phyloP scores from a whole-genome alignment of 1,284 basidiomycete species.

The Fomes fomentarius region DNA sequence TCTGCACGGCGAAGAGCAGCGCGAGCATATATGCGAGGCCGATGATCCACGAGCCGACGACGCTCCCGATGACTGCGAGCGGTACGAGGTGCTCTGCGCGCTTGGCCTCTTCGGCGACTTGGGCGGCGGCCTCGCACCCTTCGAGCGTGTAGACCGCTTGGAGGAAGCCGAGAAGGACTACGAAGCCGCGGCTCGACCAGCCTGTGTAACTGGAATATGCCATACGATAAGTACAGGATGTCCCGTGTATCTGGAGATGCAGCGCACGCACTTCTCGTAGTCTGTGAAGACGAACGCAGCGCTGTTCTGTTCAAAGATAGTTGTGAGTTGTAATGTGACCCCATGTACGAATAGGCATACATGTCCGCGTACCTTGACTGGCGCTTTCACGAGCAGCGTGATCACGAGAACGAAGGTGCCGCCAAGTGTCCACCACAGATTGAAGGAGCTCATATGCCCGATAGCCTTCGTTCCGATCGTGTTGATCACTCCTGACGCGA shows the following conservation, averaged over 20 bases:
- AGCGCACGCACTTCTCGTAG: conserved; percentile 50
- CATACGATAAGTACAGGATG: no score
- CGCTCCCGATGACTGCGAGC: conserved; percentile 56
- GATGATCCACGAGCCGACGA: conserved; percentile 60
- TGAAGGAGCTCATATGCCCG: conserved; percentile 57
- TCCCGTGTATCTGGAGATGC: neutral
- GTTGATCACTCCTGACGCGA: conserved; percentile 54
- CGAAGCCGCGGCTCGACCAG: conserved; percentile 56
- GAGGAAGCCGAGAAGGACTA: conserved; percentile 62
- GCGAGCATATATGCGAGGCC: conserved; percentile 63
- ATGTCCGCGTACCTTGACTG: conserved; percentile 46
- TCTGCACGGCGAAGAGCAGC: conserved; percentile 61
- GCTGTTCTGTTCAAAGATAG: conserved; percentile 44
- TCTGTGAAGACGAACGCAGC: conserved; percentile 60
- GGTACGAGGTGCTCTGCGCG: conserved; percentile 60
- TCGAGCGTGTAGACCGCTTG: conserved; percentile 68
- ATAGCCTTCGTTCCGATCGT: conserved; percentile 60
- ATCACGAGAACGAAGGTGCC: conserved; percentile 62
- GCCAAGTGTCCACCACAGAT: conserved; percentile 66
- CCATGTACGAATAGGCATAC: neutral
- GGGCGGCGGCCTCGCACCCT: conserved; percentile 66
- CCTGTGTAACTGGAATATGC: conserved; percentile 60
- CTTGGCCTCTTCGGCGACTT: conserved; percentile 62
- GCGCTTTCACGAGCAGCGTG: conserved; percentile 57
- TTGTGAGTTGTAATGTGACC: no score